phyloP scores from a whole-genome alignment of 257 asterid species.

The Primulina huaijiensis region DNA sequence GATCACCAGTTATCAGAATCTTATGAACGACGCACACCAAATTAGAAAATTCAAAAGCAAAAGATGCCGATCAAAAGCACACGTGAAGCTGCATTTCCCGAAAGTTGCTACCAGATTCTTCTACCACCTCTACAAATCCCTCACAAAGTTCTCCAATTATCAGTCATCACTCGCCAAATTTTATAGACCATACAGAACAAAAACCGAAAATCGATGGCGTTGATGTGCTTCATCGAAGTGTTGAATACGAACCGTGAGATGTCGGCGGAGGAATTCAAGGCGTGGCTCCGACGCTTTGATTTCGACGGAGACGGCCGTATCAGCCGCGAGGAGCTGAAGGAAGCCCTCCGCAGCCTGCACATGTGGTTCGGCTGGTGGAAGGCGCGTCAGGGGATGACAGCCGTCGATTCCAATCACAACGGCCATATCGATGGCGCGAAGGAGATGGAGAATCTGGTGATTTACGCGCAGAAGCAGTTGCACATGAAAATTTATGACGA shows the following conservation, averaged over 20 bases:
- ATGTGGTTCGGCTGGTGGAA: constrained; percentile 35
- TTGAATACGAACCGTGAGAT: constrained; percentile 24
- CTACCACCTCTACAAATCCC: too few relatives aligned
- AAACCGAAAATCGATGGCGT: constrained; percentile 21
- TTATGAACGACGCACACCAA: too few relatives aligned
- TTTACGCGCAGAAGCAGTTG: constrained; percentile 26
- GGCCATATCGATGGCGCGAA: constrained; percentile 18
- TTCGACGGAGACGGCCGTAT: constrained; percentile 30
- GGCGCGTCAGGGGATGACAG: constrained; percentile 27
- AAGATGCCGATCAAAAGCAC: too few relatives aligned
- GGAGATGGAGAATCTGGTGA: constrained; percentile 33
- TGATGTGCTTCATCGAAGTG: constrained; percentile 23
- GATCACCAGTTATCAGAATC: too few relatives aligned
- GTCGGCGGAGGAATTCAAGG: constrained; percentile 35
- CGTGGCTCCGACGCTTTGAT: constrained; percentile 28
- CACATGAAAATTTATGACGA: constrained; percentile 29
- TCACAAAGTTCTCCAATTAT: too few relatives aligned
- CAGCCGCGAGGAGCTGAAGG: constrained; percentile 31
- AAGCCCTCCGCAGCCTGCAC: constrained; percentile 29
- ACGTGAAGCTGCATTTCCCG: too few relatives aligned
- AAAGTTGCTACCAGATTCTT: too few relatives aligned
- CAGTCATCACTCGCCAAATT: too few relatives aligned
- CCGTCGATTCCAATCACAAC: constrained; percentile 20
- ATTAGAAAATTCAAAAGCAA: too few relatives aligned
- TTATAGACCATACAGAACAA: too few relatives aligned